phyloP scores from a whole-genome alignment of 2,329 filamentous ascomycete genomes.

The Exophiala spinifera region DNA sequence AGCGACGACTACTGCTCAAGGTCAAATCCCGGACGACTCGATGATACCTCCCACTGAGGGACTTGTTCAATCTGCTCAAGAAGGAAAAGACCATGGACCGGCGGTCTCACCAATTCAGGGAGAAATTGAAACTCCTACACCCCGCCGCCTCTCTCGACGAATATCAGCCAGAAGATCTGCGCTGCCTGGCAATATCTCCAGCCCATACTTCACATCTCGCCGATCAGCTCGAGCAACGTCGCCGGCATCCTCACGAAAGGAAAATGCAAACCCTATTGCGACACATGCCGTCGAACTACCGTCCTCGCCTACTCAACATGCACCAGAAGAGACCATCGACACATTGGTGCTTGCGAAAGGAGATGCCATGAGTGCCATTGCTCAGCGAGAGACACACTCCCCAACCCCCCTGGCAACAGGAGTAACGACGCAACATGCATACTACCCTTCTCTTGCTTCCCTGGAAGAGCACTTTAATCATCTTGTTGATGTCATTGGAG shows the following conservation, averaged over 20 bases:
- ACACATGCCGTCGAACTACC: not conserved
- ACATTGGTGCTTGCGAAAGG: not conserved
- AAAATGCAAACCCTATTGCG: conserved; percentile 3
- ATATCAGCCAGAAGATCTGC: conserved; percentile 16
- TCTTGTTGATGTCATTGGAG: conserved; percentile 42
- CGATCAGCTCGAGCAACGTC: conserved; percentile 4
- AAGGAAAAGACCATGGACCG: not conserved
- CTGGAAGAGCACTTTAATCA: conserved; percentile 43
- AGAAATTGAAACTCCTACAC: not conserved
- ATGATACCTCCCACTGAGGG: not conserved
- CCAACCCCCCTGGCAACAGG: conserved; percentile 25
- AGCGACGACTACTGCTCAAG: no score
- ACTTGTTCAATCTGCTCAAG: not conserved
- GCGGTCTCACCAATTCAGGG: not conserved
- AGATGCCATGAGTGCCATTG: not conserved
- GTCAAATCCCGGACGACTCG: conserved; percentile 1
- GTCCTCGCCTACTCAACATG: not conserved
- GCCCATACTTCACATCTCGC: conserved; percentile 24
- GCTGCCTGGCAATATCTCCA: conserved; percentile 21
- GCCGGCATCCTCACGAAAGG: conserved; percentile 8
- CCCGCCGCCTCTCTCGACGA: conserved; percentile 20
- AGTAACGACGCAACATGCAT: conserved; percentile 41
- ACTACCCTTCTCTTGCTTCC: conserved; percentile 43
- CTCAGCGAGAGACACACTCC: not conserved
- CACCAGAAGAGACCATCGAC: not conserved